phyloP scores from a whole-genome alignment of 352 stramenopile genomes.

The Phytophthora pisi region DNA sequence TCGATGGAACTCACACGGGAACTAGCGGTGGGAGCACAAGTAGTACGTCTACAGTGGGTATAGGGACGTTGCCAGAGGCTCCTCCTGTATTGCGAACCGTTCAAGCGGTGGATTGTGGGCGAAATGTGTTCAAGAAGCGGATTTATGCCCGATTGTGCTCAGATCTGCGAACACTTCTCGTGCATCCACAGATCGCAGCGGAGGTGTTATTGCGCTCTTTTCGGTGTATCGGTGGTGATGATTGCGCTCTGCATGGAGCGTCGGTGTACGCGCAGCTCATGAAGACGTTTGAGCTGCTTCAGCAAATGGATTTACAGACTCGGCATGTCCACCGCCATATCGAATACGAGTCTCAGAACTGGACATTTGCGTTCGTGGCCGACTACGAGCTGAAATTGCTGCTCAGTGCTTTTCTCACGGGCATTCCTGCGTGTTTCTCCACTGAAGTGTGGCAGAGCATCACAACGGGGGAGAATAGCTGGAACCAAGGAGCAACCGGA shows the following conservation, averaged over 20 bases:
- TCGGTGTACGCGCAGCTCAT: constrained; percentile 70
- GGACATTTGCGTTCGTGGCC: constrained; percentile 83
- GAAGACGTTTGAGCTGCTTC: constrained; percentile 62
- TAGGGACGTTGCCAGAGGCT: constrained; percentile 24
- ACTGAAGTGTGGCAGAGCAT: constrained; percentile 38
- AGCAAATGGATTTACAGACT: constrained; percentile 85
- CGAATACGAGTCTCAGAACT: constrained; percentile 86
- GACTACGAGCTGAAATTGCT: constrained; percentile 87
- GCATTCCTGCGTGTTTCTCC: constrained; percentile 62
- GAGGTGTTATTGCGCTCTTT: constrained; percentile 72
- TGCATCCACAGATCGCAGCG: constrained; percentile 66
- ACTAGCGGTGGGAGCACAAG: constrained; percentile 13
- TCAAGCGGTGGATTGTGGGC: constrained; percentile 66
- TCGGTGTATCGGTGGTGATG: constrained; percentile 29
- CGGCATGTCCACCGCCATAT: constrained; percentile 73
- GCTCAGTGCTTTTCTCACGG: constrained; percentile 65
- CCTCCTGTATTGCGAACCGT: constrained; percentile 45
- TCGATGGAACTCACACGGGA: constrained; percentile 15
- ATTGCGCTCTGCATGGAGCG: constrained; percentile 32
- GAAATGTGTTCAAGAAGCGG: constrained; percentile 79
- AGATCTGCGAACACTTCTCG: constrained; percentile 75
- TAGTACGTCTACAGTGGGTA: constrained; percentile 31
- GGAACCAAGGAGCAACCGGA: constrained; percentile 27
- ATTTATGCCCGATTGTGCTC: constrained; percentile 83
- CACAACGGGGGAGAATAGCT: constrained; percentile 19